These are phyloP conservation scores for Penicillium corylophilum DNA, from an alignment of 2,329 filamentous ascomycete genomes.

Conservation along the genomic window DNA sequence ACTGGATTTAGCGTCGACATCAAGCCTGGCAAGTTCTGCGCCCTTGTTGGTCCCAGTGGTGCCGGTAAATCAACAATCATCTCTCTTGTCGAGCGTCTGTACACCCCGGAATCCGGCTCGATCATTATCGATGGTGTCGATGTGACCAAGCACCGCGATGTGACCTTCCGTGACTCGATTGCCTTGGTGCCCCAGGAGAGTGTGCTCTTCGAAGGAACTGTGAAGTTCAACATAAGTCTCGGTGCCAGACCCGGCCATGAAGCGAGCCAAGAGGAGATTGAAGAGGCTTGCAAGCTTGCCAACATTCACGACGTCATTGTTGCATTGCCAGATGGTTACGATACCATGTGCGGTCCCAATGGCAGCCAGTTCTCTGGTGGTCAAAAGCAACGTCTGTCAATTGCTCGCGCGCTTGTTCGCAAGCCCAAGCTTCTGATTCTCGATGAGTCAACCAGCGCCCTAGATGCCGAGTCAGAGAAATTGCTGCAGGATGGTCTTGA, in stretches of 20 bases:
- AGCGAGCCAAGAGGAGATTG: conserved; percentile 60
- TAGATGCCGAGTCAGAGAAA: conserved; percentile 56
- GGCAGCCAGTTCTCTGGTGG: conserved; percentile 56
- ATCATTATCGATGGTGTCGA: conserved; percentile 55
- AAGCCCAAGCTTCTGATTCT: conserved; percentile 58
- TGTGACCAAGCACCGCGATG: conserved; percentile 40
- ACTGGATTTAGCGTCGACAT: conserved; percentile 57
- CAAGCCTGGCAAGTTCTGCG: conserved; percentile 39
- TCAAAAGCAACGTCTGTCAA: conserved; percentile 59
- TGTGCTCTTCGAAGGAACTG: conserved; percentile 49
- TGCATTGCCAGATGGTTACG: conserved; percentile 60
- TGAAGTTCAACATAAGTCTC: conserved; percentile 49
- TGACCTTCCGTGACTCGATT: conserved; percentile 46
- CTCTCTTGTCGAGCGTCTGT: conserved; percentile 56
- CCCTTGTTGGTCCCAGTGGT: conserved; percentile 66
- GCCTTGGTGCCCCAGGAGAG: conserved; percentile 50
- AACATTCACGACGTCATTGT: conserved; percentile 70
- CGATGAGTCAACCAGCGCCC: conserved; percentile 60
- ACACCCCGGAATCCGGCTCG: conserved; percentile 50
- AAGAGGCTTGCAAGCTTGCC: conserved; percentile 65
- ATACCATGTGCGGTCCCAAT: conserved; percentile 53
- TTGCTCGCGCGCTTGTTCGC: conserved; percentile 58
- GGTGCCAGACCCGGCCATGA: conserved; percentile 54
- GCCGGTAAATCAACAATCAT: conserved; percentile 68
- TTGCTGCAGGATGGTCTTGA: conserved; percentile 46